Conservation (phyloP, 164 flowering plant species). For the Piper longum region DNA sequence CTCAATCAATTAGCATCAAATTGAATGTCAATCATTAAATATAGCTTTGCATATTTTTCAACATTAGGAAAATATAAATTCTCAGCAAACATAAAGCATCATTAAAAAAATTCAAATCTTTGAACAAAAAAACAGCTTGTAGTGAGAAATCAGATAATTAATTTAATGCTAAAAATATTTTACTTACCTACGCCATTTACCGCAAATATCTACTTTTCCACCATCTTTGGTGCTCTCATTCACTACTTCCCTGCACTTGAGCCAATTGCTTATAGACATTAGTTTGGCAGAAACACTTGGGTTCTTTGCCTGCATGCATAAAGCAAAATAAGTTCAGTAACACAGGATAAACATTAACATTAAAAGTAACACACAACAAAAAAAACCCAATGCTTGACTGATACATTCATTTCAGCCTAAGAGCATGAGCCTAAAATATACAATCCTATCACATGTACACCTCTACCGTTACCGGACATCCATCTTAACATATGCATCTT, state of each 20-base stretch:
- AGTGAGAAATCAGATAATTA: neutral
- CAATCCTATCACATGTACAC: too few species aligned
- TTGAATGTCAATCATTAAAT: neutral
- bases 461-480: too few species aligned
- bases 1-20: neutral
- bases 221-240: slow-evolving; percentile 19
- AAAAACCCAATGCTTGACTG: too few species aligned
- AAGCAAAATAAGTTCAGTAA: neutral
- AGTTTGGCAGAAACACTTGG: slow-evolving; percentile 17
- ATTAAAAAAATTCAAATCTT: neutral
- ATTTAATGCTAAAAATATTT: neutral
- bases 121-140: neutral
- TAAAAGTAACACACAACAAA: too few species aligned
- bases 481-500: too few species aligned
- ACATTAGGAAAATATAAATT: neutral
- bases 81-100: neutral
- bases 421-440: too few species aligned
- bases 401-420: too few species aligned
- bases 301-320: slow-evolving; percentile 21
- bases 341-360: too few species aligned
- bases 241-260: slow-evolving; percentile 56
- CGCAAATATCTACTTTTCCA: slow-evolving; percentile 49
- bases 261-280: slow-evolving; percentile 74
- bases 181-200: slow-evolving; percentile 93
- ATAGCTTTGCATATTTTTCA: neutral